Evolutionary conservation across 176 grass and related monocot genomes (phyloP), one percentile per base, ranked within the genome.

Genomic region (Eragrostis nindensis): DNA sequence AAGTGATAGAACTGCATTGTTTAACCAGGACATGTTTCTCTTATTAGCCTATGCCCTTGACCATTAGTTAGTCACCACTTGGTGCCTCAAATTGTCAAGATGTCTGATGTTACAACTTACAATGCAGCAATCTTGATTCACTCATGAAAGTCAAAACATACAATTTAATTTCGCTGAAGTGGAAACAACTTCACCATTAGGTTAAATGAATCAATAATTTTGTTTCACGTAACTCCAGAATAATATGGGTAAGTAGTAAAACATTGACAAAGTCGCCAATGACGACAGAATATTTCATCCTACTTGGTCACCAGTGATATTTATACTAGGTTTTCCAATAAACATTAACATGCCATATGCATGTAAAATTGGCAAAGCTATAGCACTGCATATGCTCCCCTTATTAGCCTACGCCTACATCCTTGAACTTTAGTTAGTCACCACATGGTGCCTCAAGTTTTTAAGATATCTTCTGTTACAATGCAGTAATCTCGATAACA

Each of bases 341-440:
- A 78, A 66, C 26, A 62, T 62, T 62, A 70, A 84, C 29, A 62
- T 45, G 30, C 24, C 42, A 66, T 60, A 62, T 82, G 61, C 59
- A 73, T 63, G 30, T 38, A 82, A 48, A 79, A 47, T 19, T 47
- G 24, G 79, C 57, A 61, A 72, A 49, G 11, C 11, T 21, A n/a
- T 38, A 65, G 63, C 75, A 78, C 17, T 16, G 11, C 2, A 7
- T 18, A 38, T 78, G 16, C 22, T 7, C 66, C 45, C 76, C 45
- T 49, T 50, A 19, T 49, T 50, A 66, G 32, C 27, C 11, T 49
- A 78, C 5, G n/a, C n/a, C n/a, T n/a, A n/a, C n/a, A 65, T 50
- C 26, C 16, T 78, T 66, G 18, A 65, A 38, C 2, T 36, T 65
- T n/a, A 36, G 11, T 4, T n/a, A n/a, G n/a, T n/a, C 45, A 62